Evolutionary conservation across 352 stramenopile genomes (phyloP), one percentile per base, ranked within the genome.

Genomic region (Globisporangium middletonii): DNA sequence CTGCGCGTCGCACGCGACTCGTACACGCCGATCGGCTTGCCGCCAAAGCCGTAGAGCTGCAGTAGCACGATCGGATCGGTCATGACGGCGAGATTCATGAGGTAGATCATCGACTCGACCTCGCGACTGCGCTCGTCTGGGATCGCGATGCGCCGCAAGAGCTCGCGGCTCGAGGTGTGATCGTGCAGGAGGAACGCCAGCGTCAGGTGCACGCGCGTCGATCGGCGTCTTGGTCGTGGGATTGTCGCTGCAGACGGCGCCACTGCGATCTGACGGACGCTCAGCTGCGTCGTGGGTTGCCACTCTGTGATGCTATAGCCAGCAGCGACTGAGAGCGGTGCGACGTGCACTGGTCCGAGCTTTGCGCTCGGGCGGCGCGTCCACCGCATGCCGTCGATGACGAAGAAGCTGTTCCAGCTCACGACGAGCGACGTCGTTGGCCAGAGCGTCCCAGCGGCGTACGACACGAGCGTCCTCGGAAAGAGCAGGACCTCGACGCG

Each of bases 81-180:
- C 59, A 64, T 64, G 19, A 37, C 53, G 1, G 59, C 53, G 2
- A 64, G 15, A 16, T 64, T 64, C 52, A 60, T 60, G 18, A 64
- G 30, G 28, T 52, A 59, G 43, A 64, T 55, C 46, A 49, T 60
- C 6, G 59, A 59, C 53, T 64, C 38, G 2, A 64, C 59, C n/a
- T 64, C 45, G 16, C 27, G 38, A 30, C 35, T 49, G 9, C 55
- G 45, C 3, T 53, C 47, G 16, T 51, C 48, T 35, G 46, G 23
- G 23, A 53, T 16, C 4, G 35, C 26, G 11, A 63, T 48, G 16
- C 4, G 41, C 1, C 27, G 27, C 42, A 49, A 15, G 13, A 57
- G 27, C 41, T 37, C 41, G 27, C 11, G 53, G 13, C 53, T 50
- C 41, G 27, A 41, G 26, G 18, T 28, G 53, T 33, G 23, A 15